Percentiles rank a stretch among this genome's conserved stretches.
phyloP scores from a whole-genome alignment of 805 yeast species.

The Cephaloascus fragrans region DNA sequence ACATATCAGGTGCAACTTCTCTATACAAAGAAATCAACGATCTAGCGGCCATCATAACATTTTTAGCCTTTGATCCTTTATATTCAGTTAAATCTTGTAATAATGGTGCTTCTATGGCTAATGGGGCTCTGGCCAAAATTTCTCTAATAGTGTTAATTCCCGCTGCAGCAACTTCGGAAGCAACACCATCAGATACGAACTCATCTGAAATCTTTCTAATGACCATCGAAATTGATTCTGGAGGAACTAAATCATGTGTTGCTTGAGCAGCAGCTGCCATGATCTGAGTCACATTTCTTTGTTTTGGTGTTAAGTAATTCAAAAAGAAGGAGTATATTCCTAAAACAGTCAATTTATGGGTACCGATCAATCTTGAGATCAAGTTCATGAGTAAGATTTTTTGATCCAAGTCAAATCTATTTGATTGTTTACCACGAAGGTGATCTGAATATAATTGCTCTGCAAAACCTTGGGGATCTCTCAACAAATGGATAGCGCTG shows the following conservation, averaged over 20 bases:
- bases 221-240: constrained; percentile 73
- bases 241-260: constrained; percentile 94
- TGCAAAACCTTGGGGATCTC: constrained; percentile 98
- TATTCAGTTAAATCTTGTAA: constrained; percentile 86
- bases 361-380: constrained; percentile 83
- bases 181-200: constrained; percentile 96
- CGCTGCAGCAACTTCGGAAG: constrained; percentile 96
- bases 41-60: constrained; percentile 92
- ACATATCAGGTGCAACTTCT: constrained; percentile 95
- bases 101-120: constrained; percentile 82
- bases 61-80: constrained; percentile 87
- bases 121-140: constrained; percentile 85
- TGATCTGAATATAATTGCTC: constrained; percentile 71
- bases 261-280: constrained; percentile 98
- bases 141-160: constrained; percentile 95
- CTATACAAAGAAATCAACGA: constrained; percentile 78
- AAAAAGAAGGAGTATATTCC: constrained; percentile 85
- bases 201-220: constrained; percentile 93
- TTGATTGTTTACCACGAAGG: constrained; percentile 56
- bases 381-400: constrained; percentile 82
- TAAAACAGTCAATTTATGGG: constrained; percentile 84
- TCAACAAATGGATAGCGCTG: constrained; percentile 84
- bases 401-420: constrained; percentile 76
- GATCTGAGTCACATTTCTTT: constrained; percentile 86
- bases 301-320: constrained; percentile 90